Evolutionary conservation across 345 rosid species (phyloP), one percentile per base, ranked within the genome.

Genomic region (Punica granatum): DNA sequence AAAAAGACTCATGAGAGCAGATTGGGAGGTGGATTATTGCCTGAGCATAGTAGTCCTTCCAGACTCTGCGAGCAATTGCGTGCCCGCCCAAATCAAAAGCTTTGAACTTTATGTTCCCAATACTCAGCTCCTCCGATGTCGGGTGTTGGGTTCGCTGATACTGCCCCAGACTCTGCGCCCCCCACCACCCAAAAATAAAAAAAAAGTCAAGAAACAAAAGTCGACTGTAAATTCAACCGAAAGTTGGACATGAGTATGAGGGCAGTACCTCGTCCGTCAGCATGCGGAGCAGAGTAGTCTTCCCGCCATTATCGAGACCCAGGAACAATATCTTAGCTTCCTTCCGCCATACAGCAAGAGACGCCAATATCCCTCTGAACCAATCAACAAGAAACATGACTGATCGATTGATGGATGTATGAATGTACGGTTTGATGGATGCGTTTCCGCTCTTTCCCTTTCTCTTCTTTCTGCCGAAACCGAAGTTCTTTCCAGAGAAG

Each of bases 71-170:
- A 68, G 83, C 85, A 68, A 82, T 82, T 77, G 69, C 75, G 37
- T 79, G 85, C 34, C 85, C 85, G 6, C 85, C 83, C 74, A 82
- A 72, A 70, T 82, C 83, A 63, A 82, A 76, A 33, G 83, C 85
- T 74, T 82, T 82, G 63, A 82, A 82, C 78, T 82, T 82, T 56
- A 82, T 82, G 49, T 72, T 74, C 54, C 83, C 85, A 37, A 82
- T 82, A 43, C 76, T 78, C 30, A 82, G 80, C 69, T 82, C 85
- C 65, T 82, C 85, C 0, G 83, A 82, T 12, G 85, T 82, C 0
- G 83, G 85, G 66, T 76, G 72, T 69, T 78, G 82, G 10, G 80
- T 81, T 18, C 81, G 84, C 69, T 73, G 84, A 54, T 81, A 82
- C 60, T 82, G 85, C 67, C 72, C 85, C 71, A 82, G 66, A 66